Evolutionary conservation across 2,329 filamentous ascomycete genomes (phyloP).

Genomic region (Monilinia fructicola): DNA sequence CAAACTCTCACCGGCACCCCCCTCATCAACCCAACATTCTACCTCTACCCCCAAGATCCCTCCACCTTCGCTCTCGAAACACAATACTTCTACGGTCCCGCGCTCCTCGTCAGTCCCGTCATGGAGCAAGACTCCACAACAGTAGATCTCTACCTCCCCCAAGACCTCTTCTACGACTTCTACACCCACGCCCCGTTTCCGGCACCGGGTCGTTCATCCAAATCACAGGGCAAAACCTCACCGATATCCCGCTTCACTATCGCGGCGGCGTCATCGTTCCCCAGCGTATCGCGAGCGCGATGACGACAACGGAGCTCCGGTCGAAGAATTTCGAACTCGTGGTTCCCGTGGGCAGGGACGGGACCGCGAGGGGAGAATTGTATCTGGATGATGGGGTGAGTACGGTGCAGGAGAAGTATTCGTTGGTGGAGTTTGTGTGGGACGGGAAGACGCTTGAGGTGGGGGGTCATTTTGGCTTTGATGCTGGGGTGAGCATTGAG

Average conservation of each 20-base stretch:
- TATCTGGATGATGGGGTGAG: constrained; percentile 79
- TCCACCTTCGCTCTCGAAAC: constrained; percentile 49
- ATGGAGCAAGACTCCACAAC: constrained; percentile 46
- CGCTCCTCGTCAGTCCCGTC: constrained; percentile 51
- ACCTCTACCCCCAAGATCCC: constrained; percentile 59
- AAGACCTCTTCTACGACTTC: constrained; percentile 52
- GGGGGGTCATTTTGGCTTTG: constrained; percentile 49
- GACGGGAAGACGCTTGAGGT: constrained; percentile 51
- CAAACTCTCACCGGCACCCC: constrained; percentile 63
- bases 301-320: constrained; percentile 64
- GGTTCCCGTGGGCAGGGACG: constrained; percentile 62
- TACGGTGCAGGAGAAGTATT: constrained; percentile 57
- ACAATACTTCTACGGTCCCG: constrained; percentile 53
- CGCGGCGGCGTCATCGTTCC: constrained; percentile 66
- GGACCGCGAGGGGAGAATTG: constrained; percentile 63
- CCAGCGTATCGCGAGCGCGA: constrained; percentile 53
- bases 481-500: constrained; percentile 46
- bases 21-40: constrained; percentile 69
- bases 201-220: constrained; percentile 46
- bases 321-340: constrained; percentile 69
- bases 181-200: constrained; percentile 50
- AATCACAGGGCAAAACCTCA: constrained; percentile 44
- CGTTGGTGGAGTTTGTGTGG: constrained; percentile 61
- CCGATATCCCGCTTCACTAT: constrained; percentile 65
- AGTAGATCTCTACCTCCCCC: constrained; percentile 51